Conservation (phyloP, 768 basidiomycete genomes). For the Suillus brevipes region DNA sequence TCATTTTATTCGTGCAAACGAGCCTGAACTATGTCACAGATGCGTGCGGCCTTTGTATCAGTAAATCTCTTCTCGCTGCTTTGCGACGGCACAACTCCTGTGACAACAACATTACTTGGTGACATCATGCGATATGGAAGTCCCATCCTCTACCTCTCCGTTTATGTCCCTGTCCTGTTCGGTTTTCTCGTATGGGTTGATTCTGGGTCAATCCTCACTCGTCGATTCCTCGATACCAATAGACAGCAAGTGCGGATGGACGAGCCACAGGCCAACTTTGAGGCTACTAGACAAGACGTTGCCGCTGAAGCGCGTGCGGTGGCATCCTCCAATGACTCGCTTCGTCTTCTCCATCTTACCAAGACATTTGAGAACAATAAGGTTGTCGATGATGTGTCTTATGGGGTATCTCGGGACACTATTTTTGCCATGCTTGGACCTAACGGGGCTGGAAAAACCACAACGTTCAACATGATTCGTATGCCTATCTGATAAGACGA, state of each 20-base stretch:
- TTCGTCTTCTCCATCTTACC: slow-evolving; percentile 62
- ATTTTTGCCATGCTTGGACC: slow-evolving; percentile 77
- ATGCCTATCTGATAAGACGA: slow-evolving; percentile 25
- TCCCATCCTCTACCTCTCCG: slow-evolving; percentile 71
- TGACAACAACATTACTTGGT: slow-evolving; percentile 49
- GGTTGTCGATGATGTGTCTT: slow-evolving; percentile 74
- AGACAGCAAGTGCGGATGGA: slow-evolving; percentile 16
- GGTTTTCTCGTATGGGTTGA: slow-evolving; percentile 71
- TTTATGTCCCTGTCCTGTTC: slow-evolving; percentile 59
- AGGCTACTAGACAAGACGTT: slow-evolving; percentile 48
- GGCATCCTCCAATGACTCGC: slow-evolving; percentile 29
- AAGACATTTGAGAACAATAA: slow-evolving; percentile 57
- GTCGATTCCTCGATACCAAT: slow-evolving; percentile 31
- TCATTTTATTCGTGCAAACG: too few relatives aligned
- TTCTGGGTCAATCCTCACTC: slow-evolving; percentile 60
- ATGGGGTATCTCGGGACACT: slow-evolving; percentile 62
- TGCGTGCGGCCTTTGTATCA: slow-evolving; percentile 71
- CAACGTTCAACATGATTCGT: slow-evolving; percentile 81
- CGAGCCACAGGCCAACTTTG: slow-evolving; percentile 14
- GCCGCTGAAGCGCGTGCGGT: slow-evolving; percentile 51
- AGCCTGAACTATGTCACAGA: slow-evolving; percentile 34
- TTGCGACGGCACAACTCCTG: slow-evolving; percentile 54
- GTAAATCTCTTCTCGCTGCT: slow-evolving; percentile 76
- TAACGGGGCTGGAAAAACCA: slow-evolving; percentile 84
- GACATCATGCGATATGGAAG: slow-evolving; percentile 65